These are phyloP conservation scores for Boletus vinaceobasis DNA, from an alignment of 768 basidiomycete genomes.

Conservation along the genomic window DNA sequence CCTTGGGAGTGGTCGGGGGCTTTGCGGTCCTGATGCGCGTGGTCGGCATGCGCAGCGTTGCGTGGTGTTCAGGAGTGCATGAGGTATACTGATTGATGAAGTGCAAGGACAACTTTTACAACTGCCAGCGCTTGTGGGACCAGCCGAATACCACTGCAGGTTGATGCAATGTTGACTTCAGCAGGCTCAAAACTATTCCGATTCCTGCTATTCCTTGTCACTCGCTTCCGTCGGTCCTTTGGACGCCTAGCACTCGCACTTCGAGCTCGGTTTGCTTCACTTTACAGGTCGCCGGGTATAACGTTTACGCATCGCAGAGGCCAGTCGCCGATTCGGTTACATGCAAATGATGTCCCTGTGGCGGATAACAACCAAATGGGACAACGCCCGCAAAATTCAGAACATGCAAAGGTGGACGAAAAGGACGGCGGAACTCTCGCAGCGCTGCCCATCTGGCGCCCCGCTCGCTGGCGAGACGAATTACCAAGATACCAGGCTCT, in stretches of 20 bases:
- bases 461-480: neutral
- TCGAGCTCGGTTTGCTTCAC: neutral
- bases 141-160: neutral
- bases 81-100: neutral
- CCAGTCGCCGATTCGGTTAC: neutral
- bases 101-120: neutral
- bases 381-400: neutral
- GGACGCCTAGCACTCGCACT: constrained; percentile 1
- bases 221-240: neutral
- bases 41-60: neutral
- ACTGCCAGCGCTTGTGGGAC: neutral
- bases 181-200: neutral
- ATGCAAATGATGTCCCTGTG: neutral
- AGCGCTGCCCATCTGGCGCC: neutral
- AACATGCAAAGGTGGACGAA: neutral
- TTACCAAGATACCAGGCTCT: neutral
- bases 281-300: constrained; percentile 7
- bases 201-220: constrained; percentile 2
- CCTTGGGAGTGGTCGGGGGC: neutral
- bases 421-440: neutral
- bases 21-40: neutral
- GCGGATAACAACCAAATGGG: neutral
- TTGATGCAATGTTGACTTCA: neutral
- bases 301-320: neutral
- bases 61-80: neutral